Conservation (phyloP, 2,329 filamentous ascomycete species). For the Leptographium wingfieldii region DNA sequence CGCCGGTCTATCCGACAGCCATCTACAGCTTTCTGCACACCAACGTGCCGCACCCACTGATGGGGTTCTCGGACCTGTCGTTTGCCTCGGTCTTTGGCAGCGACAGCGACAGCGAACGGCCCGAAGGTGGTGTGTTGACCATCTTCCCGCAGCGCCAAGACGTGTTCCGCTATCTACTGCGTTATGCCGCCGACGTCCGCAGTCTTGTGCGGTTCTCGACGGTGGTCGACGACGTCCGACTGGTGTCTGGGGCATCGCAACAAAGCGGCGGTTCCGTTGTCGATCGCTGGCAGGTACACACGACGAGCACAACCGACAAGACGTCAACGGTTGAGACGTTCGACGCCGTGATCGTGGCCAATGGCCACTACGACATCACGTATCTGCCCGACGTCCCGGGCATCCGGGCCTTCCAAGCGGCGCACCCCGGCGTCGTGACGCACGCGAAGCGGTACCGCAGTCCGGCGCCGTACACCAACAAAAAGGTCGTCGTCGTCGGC, state of each 20-base stretch:
- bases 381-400: slow-evolving; percentile 51
- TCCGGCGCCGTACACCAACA: slow-evolving; percentile 46
- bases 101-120: neutral
- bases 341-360: slow-evolving; percentile 65
- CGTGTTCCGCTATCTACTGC: slow-evolving; percentile 61
- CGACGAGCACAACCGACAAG: slow-evolving; percentile 23
- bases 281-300: slow-evolving; percentile 50
- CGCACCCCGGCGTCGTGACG: slow-evolving; percentile 47
- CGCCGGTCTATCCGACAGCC: slow-evolving; percentile 62
- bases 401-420: slow-evolving; percentile 44
- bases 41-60: slow-evolving; percentile 72
- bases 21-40: slow-evolving; percentile 75
- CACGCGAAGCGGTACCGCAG: slow-evolving; percentile 74
- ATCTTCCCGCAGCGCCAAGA: slow-evolving; percentile 62
- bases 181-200: slow-evolving; percentile 57
- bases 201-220: slow-evolving; percentile 57
- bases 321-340: slow-evolving; percentile 32
- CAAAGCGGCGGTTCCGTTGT: slow-evolving; percentile 7
- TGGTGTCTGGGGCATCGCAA: slow-evolving; percentile 12
- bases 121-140: slow-evolving; percentile 22
- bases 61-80: slow-evolving; percentile 61
- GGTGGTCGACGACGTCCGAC: slow-evolving; percentile 50
- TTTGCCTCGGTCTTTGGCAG: slow-evolving; percentile 35
- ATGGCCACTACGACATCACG: slow-evolving; percentile 61
- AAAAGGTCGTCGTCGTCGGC: slow-evolving; percentile 74